Conservation (phyloP, 2,329 filamentous ascomycete species). For the Fusarium equiseti region DNA sequence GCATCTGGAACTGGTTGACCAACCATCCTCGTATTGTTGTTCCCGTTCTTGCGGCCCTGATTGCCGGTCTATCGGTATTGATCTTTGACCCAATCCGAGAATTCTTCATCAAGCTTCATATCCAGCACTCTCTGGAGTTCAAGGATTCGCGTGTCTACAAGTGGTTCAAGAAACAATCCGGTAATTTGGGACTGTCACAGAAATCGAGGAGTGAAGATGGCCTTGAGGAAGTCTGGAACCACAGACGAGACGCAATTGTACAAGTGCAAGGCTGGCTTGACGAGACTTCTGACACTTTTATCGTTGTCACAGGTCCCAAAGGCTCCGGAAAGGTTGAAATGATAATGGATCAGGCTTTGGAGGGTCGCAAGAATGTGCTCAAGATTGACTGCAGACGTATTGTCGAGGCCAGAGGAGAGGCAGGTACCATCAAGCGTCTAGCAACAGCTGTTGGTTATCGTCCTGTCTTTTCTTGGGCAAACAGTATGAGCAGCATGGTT, state of each 20-base stretch:
- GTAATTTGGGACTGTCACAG: constrained; percentile 72
- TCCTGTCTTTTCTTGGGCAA: constrained; percentile 96
- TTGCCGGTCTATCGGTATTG: constrained; percentile 85
- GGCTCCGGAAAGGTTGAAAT: constrained; percentile 93
- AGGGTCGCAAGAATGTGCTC: constrained; percentile 80
- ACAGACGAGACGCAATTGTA: constrained; percentile 83
- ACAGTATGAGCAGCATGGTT: constrained; percentile 90
- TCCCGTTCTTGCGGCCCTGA: constrained; percentile 81
- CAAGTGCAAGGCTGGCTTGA: constrained; percentile 87
- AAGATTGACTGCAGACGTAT: constrained; percentile 94
- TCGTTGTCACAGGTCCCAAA: constrained; percentile 91
- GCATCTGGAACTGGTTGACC: constrained; percentile 88
- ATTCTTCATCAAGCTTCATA: constrained; percentile 90
- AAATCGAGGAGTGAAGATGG: constrained; percentile 73
- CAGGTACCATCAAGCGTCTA: constrained; percentile 83
- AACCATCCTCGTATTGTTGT: constrained; percentile 90
- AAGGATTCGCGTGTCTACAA: constrained; percentile 79
- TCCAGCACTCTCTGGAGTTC: constrained; percentile 81
- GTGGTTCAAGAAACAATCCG: constrained; percentile 77
- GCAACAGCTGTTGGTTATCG: constrained; percentile 88
- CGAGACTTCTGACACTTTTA: constrained; percentile 91
- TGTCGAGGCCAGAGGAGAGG: constrained; percentile 89
- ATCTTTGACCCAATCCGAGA: constrained; percentile 95
- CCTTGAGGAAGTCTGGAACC: constrained; percentile 87
- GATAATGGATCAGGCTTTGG: constrained; percentile 85